phyloP scores from a whole-genome alignment of 176 grass and related monocot genomes.

The Alopecurus myosuroides region DNA sequence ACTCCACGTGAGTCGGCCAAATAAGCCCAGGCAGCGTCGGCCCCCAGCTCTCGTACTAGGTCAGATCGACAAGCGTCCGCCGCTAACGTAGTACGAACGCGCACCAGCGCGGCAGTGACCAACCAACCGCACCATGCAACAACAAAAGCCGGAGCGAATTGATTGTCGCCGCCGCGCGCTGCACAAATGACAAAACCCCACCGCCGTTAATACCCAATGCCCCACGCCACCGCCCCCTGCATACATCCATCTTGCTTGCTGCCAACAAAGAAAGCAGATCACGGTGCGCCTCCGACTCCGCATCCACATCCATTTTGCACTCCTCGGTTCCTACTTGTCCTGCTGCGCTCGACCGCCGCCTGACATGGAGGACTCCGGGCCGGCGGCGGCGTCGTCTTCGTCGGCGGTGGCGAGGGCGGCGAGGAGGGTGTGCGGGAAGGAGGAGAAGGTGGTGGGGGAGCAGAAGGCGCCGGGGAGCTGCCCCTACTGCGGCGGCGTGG shows the following conservation, averaged over 20 bases:
- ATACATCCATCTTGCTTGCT: not conserved
- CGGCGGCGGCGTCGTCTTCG: not conserved
- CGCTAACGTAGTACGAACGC: not conserved
- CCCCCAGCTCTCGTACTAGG: too few species aligned
- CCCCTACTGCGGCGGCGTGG: slow-evolving; percentile 75
- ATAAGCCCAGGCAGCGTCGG: too few species aligned
- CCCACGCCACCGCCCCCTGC: not conserved
- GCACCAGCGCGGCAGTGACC: not conserved
- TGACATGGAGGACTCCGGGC: not conserved
- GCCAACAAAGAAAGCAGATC: too few species aligned
- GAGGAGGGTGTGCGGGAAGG: slow-evolving; percentile 44
- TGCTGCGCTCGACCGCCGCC: too few species aligned
- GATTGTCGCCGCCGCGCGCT: not conserved
- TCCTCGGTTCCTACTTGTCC: not conserved
- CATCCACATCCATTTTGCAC: too few species aligned
- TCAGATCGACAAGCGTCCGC: not conserved
- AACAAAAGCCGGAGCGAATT: not conserved
- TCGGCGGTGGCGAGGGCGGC: not conserved
- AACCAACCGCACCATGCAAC: not conserved
- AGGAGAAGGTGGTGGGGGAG: slow-evolving; percentile 54
- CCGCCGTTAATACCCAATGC: not conserved
- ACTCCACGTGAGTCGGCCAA: too few species aligned
- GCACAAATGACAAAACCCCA: not conserved
- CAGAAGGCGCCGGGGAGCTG: slow-evolving; percentile 75
- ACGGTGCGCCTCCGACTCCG: too few species aligned